These are phyloP conservation scores for Avicennia marina DNA, from an alignment of 257 asterid species.

Conservation along the genomic window DNA sequence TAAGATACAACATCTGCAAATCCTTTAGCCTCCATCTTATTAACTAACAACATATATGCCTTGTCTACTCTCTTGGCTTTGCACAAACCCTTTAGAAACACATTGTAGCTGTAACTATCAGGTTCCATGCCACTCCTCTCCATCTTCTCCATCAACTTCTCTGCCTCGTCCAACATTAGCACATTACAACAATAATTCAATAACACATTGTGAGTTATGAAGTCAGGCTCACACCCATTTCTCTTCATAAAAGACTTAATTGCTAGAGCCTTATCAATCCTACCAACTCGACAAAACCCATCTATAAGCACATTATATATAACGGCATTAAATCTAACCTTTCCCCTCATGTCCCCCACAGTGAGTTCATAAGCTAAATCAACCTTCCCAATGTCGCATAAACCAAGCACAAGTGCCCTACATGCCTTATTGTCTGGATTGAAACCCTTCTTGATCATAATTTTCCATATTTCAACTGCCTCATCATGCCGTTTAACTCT, in stretches of 20 bases:
- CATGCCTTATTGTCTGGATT: conserved; percentile 73
- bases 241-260: conserved; percentile 72
- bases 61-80: conserved; percentile 66
- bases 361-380: conserved; percentile 97
- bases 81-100: conserved; percentile 82
- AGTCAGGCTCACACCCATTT: conserved; percentile 85
- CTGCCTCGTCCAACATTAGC: conserved; percentile 68
- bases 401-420: conserved; percentile 79
- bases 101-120: conserved; percentile 78
- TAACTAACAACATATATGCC: conserved; percentile 56
- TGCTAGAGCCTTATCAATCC: conserved; percentile 83
- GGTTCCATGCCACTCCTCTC: conserved; percentile 59
- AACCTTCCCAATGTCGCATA: conserved; percentile 67
- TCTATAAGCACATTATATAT: conserved; percentile 67
- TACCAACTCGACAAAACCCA: conserved; percentile 78
- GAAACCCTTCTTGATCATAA: conserved; percentile 59
- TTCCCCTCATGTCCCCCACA: conserved; percentile 76
- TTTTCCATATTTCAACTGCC: conserved; percentile 70
- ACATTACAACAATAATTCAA: conserved; percentile 71
- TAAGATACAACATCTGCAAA: conserved; percentile 78
- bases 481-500: conserved; percentile 50
- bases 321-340: conserved; percentile 44
- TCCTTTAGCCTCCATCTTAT: conserved; percentile 72
- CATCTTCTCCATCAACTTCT: conserved; percentile 69
- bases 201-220: conserved; percentile 66